Conservation (phyloP, 768 basidiomycete species). For the Hypholoma sublateritium region DNA sequence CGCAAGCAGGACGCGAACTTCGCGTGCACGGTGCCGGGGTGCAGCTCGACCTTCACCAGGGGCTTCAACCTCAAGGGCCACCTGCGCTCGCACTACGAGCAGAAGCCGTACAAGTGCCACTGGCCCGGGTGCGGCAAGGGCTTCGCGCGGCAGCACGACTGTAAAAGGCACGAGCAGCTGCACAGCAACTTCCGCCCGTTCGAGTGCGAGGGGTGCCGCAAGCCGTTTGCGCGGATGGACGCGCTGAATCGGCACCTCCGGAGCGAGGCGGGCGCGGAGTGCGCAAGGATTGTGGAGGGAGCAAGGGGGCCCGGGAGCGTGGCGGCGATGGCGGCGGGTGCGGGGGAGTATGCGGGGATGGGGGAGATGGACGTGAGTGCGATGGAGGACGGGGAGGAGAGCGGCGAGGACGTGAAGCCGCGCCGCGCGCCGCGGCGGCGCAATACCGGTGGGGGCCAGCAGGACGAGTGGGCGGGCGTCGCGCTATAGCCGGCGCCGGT, state of each 20-base stretch:
- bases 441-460: not conserved
- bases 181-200: slow-evolving; percentile 93
- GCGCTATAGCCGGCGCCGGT: not conserved
- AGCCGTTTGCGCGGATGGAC: slow-evolving; percentile 94
- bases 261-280: slow-evolving; percentile 30
- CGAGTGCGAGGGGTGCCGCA: slow-evolving; percentile 88
- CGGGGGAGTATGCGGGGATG: not conserved
- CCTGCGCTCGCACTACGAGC: slow-evolving; percentile 91
- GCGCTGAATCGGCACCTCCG: slow-evolving; percentile 82
- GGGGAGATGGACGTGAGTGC: slow-evolving; percentile 4
- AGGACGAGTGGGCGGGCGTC: slow-evolving; percentile 3
- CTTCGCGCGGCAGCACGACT: slow-evolving; percentile 93
- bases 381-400: not conserved
- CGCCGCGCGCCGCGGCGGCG: not conserved
- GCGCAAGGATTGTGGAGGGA: slow-evolving; percentile 23
- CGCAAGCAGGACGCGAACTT: slow-evolving; percentile 90
- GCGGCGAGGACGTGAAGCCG: not conserved
- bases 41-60: slow-evolving; percentile 86
- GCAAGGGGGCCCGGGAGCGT: slow-evolving; percentile 13
- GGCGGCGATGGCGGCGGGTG: slow-evolving; percentile 1
- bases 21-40: slow-evolving; percentile 77
- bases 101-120: slow-evolving; percentile 92
- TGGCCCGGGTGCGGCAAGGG: slow-evolving; percentile 96
- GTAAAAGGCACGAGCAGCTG: slow-evolving; percentile 93
- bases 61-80: slow-evolving; percentile 98